Conservation (phyloP, 1,139 yeast species). For the Arxiozyma telluris region DNA sequence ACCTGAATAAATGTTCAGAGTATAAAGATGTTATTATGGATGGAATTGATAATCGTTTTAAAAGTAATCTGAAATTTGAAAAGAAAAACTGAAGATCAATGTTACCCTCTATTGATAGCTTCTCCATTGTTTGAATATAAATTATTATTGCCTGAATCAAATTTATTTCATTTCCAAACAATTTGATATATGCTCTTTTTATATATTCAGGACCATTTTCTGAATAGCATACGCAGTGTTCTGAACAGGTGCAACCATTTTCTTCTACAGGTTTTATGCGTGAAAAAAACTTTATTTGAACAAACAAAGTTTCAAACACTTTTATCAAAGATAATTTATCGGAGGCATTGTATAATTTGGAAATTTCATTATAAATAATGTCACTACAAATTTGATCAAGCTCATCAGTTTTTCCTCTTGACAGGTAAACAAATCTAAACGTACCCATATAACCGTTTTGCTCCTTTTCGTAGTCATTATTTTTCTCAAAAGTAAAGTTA, state of each 20-base stretch:
- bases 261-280: not conserved
- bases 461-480: not conserved
- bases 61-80: not conserved
- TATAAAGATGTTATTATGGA: not conserved
- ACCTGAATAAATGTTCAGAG: not conserved
- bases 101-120: not conserved
- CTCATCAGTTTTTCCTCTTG: not conserved
- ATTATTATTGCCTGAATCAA: not conserved
- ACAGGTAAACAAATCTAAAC: not conserved
- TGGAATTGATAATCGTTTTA: not conserved
- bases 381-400: not conserved
- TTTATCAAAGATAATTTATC: not conserved
- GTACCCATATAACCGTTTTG: not conserved
- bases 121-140: not conserved
- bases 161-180: constrained; percentile 3
- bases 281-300: not conserved
- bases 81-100: not conserved
- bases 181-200: not conserved
- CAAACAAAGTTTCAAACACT: not conserved
- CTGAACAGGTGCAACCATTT: not conserved
- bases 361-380: not conserved
- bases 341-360: not conserved
- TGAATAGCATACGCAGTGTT: not conserved
- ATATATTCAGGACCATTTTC: not conserved
- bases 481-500: not conserved